Conservation (phyloP, 805 yeast species). For the Lachancea lanzarotensis region DNA sequence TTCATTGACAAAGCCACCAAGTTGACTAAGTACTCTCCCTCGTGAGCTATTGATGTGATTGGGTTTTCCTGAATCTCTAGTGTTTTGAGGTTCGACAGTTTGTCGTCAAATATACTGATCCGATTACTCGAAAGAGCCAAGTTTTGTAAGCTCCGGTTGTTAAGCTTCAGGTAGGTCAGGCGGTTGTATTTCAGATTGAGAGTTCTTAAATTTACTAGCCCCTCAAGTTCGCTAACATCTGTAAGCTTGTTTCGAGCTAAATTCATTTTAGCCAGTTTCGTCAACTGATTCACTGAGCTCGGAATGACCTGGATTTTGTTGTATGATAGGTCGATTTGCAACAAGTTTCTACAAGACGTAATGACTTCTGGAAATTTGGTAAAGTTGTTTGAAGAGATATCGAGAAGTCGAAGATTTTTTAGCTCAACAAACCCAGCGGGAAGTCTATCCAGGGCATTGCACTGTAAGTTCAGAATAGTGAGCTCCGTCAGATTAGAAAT, state of each 20-base stretch:
- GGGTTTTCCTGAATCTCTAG: conserved; percentile 80
- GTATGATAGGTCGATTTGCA: conserved; percentile 73
- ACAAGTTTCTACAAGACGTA: conserved; percentile 49
- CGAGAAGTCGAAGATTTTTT: conserved; percentile 49
- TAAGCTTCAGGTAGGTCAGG: conserved; percentile 35
- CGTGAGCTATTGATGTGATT: conserved; percentile 44
- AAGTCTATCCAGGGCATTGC: conserved; percentile 60
- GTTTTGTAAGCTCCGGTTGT: conserved; percentile 59
- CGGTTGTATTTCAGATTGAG: conserved; percentile 75
- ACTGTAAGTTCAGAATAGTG: conserved; percentile 58
- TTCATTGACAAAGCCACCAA: conserved; percentile 69
- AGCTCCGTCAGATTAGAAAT: conserved; percentile 49
- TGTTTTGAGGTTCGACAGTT: conserved; percentile 55
- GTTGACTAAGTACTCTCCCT: conserved; percentile 44
- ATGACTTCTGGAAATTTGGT: conserved; percentile 58
- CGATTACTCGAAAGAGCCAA: conserved; percentile 68
- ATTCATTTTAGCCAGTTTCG: conserved; percentile 59
- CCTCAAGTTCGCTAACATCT: conserved; percentile 38
- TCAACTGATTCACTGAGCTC: conserved; percentile 49
- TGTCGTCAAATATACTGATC: conserved; percentile 61
- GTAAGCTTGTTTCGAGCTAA: conserved; percentile 64
- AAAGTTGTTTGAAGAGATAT: conserved; percentile 74
- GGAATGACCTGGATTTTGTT: conserved; percentile 65
- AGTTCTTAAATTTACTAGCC: conserved; percentile 52
- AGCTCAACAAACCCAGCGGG: conserved; percentile 58